Percentiles rank a stretch among this genome's conserved stretches.
These are phyloP conservation scores for Cotoneaster glaucophyllus DNA, from an alignment of 306 rosid species.

Conservation along the genomic window DNA sequence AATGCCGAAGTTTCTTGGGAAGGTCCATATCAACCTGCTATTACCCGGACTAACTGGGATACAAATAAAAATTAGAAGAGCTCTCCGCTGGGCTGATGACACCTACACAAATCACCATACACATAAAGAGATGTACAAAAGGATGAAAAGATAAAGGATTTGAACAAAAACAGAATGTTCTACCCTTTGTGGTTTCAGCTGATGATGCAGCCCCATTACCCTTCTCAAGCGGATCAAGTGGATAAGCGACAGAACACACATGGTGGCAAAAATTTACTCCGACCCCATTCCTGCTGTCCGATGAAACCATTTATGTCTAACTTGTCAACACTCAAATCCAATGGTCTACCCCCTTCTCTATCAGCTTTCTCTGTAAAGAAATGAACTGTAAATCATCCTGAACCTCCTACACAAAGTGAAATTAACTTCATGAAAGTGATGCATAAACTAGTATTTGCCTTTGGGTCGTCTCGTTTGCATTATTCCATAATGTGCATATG, in stretches of 20 bases:
- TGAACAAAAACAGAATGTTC: background rate
- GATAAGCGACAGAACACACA: constrained; percentile 52
- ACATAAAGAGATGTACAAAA: constrained; percentile 5
- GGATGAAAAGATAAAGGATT: background rate
- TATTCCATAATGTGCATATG: constrained; percentile 75
- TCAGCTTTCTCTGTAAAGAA: constrained; percentile 56
- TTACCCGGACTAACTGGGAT: constrained; percentile 88
- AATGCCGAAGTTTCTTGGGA: constrained; percentile 71
- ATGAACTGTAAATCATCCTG: constrained; percentile 2
- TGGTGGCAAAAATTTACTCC: constrained; percentile 58
- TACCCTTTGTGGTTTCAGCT: constrained; percentile 48
- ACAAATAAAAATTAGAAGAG: constrained; percentile 54
- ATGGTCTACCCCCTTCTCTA: constrained; percentile 94
- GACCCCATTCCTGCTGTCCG: constrained; percentile 46
- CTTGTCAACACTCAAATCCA: constrained; percentile 43
- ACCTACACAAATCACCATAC: constrained; percentile 35
- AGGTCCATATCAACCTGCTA: constrained; percentile 87
- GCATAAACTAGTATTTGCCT: constrained; percentile 29
- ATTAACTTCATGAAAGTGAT: background rate
- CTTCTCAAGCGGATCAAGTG: constrained; percentile 24
- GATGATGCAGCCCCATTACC: constrained; percentile 37
- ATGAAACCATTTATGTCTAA: constrained; percentile 58
- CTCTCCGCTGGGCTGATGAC: constrained; percentile 27
- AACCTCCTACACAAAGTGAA: constrained; percentile 10
- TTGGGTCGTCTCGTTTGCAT: constrained; percentile 42